Evolutionary conservation across 306 rosid genomes (phyloP).

Genomic region (Inga leiocalycina): DNA sequence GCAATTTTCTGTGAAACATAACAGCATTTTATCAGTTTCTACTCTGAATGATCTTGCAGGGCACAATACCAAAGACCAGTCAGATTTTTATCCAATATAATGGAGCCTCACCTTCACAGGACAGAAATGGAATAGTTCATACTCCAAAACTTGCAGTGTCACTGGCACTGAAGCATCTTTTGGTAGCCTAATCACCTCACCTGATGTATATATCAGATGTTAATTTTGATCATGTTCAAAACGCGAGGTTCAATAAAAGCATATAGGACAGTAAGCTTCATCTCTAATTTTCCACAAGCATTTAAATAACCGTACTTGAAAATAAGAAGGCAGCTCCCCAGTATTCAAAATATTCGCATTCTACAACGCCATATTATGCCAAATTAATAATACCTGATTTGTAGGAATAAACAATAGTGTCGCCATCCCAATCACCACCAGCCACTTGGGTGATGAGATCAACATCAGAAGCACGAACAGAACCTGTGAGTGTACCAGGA

Average conservation of each 20-base stretch:
- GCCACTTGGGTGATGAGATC: conserved; percentile 67
- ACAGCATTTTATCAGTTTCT: not conserved
- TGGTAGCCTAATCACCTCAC: conserved; percentile 74
- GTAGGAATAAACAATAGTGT: conserved; percentile 59
- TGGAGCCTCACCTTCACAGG: conserved; percentile 62
- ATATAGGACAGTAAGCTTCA: not conserved
- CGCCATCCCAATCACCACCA: conserved; percentile 77
- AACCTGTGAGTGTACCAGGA: conserved; percentile 72
- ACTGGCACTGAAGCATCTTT: conserved; percentile 82
- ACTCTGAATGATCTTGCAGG: not conserved
- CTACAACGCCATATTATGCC: not conserved
- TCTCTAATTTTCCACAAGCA: not conserved
- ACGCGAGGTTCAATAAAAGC: not conserved
- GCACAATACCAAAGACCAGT: not conserved
- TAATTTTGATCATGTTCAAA: not conserved
- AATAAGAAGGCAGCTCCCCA: not conserved
- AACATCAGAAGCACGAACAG: conserved; percentile 71
- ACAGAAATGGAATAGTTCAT: conserved; percentile 85
- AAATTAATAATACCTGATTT: conserved; percentile 59
- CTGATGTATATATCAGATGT: conserved; percentile 40
- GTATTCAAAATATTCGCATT: not conserved
- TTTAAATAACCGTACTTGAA: not conserved
- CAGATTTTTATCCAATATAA: not conserved
- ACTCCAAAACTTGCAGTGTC: conserved; percentile 76
- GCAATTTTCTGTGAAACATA: conserved; percentile 54